A percentile compares a stretch with the other conserved stretches of the same genome.
Conservation (phyloP, 805 yeast genomes). For the Myxozyma monticola region DNA sequence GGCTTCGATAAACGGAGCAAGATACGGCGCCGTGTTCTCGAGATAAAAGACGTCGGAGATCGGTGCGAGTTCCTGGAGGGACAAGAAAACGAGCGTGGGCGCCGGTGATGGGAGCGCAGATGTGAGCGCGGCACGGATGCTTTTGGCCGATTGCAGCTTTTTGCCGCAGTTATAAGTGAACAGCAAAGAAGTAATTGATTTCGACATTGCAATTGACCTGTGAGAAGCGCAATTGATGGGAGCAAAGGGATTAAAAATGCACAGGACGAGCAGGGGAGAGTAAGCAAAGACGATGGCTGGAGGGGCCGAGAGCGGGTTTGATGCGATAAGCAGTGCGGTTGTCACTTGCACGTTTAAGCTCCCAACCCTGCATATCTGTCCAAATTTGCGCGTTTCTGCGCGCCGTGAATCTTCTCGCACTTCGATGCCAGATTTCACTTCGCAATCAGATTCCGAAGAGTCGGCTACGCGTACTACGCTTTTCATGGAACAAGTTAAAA, state of each 20-base stretch:
- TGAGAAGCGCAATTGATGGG: not conserved
- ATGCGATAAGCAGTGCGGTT: constrained; percentile 14
- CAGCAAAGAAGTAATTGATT: constrained; percentile 20
- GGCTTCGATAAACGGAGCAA: constrained; percentile 35
- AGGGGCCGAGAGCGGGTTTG: not conserved
- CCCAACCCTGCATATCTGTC: not conserved
- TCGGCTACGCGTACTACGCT: too few species aligned
- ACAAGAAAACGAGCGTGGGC: constrained; percentile 38
- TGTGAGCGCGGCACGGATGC: constrained; percentile 10
- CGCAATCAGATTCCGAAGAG: too few species aligned
- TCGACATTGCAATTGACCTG: not conserved
- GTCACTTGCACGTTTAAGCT: not conserved
- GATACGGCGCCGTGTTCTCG: constrained; percentile 28
- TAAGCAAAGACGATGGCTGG: too few species aligned
- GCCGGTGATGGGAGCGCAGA: constrained; percentile 4
- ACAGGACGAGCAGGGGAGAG: not conserved
- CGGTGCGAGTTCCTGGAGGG: constrained; percentile 42
- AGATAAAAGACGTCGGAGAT: constrained; percentile 38
- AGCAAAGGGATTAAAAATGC: not conserved
- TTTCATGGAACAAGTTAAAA: not conserved
- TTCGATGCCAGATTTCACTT: not conserved
- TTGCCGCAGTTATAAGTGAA: constrained; percentile 38
- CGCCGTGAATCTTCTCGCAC: not conserved
- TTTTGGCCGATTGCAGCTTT: constrained; percentile 23
- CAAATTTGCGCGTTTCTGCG: not conserved